Evolutionary conservation across 2,329 filamentous ascomycete genomes (phyloP), one percentile per base, ranked within the genome.

Genomic region (Diaporthe ilicicola): DNA sequence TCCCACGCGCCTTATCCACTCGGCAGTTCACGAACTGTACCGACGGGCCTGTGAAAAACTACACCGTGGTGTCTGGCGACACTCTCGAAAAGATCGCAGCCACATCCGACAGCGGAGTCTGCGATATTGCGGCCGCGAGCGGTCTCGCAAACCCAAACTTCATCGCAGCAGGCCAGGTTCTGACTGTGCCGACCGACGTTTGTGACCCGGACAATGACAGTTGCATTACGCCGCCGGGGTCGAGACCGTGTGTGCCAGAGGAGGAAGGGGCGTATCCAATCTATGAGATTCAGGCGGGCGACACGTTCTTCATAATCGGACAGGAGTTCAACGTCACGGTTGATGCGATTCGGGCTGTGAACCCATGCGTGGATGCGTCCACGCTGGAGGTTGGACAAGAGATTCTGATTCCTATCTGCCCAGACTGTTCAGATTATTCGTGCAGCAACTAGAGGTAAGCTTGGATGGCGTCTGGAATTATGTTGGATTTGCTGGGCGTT

Each of bases 151-250:
- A 62, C 24, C 46, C 67, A 3, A 61, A 69, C 44, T 69, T 62
- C 44, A 62, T 69, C 19, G 22, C 19, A 17, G 22, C 7, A 22
- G 67, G 55, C 32, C 67, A 69, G 46, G 32, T 51, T 8, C 55
- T 69, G 15, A 19, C 22, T 2, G 67, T 69, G 22, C 67, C 67
- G 34, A 69, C 67, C 44, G 39, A 69, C 24, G 10, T 62, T 32
- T 69, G 67, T 17, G 55, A 69, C 2, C 67, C 67, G 32, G 67
- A 69, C 37, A 69, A 62, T 32, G 46, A 50, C 10, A 69, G 67
- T 17, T 69, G 67, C 46, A 50, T 59, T 15, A 44, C 34, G 13
- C 67, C 55, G n/a, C 67, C 67, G 10, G 67, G 67, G 13, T 53
- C 44, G 1, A 39, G 67, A 15, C 39, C 67, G 8, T 69, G 67